Percentiles rank a stretch among this genome's conserved stretches.
Evolutionary conservation across 768 basidiomycete species (phyloP).

Genomic region (Crassisporium funariophilum): DNA sequence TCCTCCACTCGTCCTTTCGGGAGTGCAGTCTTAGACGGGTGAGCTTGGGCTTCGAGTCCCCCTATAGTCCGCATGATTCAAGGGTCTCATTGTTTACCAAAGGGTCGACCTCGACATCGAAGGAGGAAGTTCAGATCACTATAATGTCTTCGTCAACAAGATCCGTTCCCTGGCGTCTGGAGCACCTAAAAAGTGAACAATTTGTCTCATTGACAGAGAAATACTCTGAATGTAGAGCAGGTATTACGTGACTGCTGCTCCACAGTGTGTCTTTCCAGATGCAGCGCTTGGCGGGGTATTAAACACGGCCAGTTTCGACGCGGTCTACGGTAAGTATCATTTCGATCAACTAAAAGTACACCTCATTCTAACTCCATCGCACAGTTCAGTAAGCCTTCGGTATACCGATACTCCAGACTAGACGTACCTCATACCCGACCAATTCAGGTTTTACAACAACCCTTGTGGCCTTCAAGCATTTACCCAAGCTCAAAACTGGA

Average conservation of each 20-base stretch:
- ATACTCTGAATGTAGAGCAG: constrained; percentile 26
- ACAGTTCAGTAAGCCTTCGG: constrained; percentile 36
- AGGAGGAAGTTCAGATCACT: constrained; percentile 54
- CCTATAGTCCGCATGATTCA: background rate
- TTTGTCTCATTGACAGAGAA: background rate
- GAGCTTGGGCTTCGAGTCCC: constrained; percentile 8
- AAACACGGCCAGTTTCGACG: constrained; percentile 66
- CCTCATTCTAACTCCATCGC: background rate
- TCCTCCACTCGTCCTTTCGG: constrained; percentile 72
- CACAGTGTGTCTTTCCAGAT: constrained; percentile 73
- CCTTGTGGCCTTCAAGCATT: constrained; percentile 53
- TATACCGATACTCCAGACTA: background rate
- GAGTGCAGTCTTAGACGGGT: constrained; percentile 73
- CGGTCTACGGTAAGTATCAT: constrained; percentile 54
- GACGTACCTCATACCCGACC: background rate
- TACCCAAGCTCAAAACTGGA: constrained; percentile 58
- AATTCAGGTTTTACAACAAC: constrained; percentile 59
- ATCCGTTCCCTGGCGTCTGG: constrained; percentile 53
- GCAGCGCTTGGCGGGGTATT: constrained; percentile 59
- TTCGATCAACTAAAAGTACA: background rate
- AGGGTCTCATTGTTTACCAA: background rate
- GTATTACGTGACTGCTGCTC: constrained; percentile 68
- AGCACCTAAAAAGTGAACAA: constrained; percentile 53
- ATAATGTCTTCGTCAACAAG: constrained; percentile 55
- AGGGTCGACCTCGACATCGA: constrained; percentile 78